Evolutionary conservation across 306 rosid species (phyloP).

Genomic region (Dicorynia guianensis): DNA sequence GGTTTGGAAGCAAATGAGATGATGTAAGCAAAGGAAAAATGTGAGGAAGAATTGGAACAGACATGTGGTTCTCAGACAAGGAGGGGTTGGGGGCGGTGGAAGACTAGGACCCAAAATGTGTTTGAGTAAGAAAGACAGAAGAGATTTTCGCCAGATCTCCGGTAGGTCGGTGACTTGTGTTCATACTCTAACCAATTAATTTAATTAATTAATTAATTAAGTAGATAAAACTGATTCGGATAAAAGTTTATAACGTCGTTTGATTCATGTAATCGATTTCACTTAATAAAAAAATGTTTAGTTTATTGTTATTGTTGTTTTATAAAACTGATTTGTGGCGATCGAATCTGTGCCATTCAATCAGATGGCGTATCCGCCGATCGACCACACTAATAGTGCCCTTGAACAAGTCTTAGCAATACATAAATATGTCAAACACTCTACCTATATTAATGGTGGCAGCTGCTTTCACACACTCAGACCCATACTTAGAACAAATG

Average conservation of each 20-base stretch:
- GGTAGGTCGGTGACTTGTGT: slow-evolving; percentile 36
- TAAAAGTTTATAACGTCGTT: no score
- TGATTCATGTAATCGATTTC: no score
- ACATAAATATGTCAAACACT: background rate
- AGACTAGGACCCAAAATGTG: background rate
- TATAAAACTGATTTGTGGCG: slow-evolving; percentile 29
- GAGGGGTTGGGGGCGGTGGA: slow-evolving; percentile 50
- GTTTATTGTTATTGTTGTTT: no score
- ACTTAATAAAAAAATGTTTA: no score
- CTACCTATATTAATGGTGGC: no score
- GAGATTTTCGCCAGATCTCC: slow-evolving; percentile 55
- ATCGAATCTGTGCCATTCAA: slow-evolving; percentile 52
- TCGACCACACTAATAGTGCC: slow-evolving; percentile 33
- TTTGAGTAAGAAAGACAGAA: no score
- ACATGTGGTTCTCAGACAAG: slow-evolving; percentile 13
- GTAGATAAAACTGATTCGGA: slow-evolving; percentile 31
- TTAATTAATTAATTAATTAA: background rate
- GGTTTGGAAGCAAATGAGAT: slow-evolving; percentile 1
- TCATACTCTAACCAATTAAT: slow-evolving; percentile 14
- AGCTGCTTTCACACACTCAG: no score
- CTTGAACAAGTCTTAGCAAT: background rate
- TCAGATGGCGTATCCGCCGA: slow-evolving; percentile 57
- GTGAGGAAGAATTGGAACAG: slow-evolving; percentile 47
- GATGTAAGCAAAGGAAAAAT: background rate
- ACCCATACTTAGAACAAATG: no score